These are phyloP conservation scores for Tetragonia tetragonoides DNA, from an alignment of 148 eudicot genomes.

Conservation along the genomic window DNA sequence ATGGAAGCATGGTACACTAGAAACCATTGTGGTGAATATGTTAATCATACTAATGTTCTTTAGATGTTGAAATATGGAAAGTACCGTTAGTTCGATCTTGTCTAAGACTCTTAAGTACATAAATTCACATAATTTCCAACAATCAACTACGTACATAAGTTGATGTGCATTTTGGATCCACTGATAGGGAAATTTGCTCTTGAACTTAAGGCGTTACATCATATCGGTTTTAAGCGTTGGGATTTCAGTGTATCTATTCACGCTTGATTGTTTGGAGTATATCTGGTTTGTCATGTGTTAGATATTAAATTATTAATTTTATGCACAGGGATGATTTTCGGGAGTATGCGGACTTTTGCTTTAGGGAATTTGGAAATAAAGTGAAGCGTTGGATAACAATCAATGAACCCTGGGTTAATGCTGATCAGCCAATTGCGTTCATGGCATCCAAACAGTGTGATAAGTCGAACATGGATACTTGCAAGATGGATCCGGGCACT, in stretches of 20 bases:
- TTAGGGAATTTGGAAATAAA: slow-evolving; percentile 41
- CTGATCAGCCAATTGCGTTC: slow-evolving; percentile 21
- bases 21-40: not conserved
- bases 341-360: slow-evolving; percentile 50
- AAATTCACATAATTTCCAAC: too few relatives aligned
- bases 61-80: too few relatives aligned
- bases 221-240: not conserved
- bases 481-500: slow-evolving; percentile 33
- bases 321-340: slow-evolving; percentile 44
- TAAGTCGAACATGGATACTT: slow-evolving; percentile 17
- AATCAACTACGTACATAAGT: too few relatives aligned
- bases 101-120: too few relatives aligned
- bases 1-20: not conserved
- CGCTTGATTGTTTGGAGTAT: not conserved
- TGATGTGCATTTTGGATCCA: not conserved
- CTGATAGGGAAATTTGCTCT: not conserved
- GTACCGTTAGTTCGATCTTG: too few relatives aligned
- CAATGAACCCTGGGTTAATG: slow-evolving; percentile 46
- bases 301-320: not conserved
- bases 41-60: too few relatives aligned
- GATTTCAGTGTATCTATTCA: not conserved
- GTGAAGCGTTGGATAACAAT: slow-evolving; percentile 61
- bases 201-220: not conserved
- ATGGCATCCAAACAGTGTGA: slow-evolving; percentile 43
- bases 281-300: not conserved